Evolutionary conservation across 768 basidiomycete genomes (phyloP), one percentile per base, ranked within the genome.

Genomic region (Vararia minispora): DNA sequence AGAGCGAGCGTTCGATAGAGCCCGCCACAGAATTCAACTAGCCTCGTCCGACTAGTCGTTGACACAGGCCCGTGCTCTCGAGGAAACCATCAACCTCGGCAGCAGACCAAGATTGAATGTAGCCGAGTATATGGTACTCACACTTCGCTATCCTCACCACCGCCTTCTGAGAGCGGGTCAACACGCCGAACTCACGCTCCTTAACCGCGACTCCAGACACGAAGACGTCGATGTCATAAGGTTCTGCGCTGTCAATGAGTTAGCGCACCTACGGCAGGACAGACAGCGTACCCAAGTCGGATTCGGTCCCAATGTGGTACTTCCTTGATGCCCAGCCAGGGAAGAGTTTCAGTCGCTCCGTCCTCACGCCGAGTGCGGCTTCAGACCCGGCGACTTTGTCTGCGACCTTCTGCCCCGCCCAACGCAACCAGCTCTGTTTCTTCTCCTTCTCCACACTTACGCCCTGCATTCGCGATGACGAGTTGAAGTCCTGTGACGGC

Each of bases 121-220:
- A 23, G 26, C 4, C 11, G 14, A 32, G 18, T 37, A 22, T 37
- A 28, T 28, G 27, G 21, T 13, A 20, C 49, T 40, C 55, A 87
- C 88, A 66, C 68, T 79, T 86, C 8, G 89, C 90, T 24, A 91
- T 55, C 10, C 68, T 68, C 27, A 90, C 64, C 48, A 92, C 83
- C 1, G 84, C 74, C 11, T 72, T 68, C 43, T 90, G 87, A 1
- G 85, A 74, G 4, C 87, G 76, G 39, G 76, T 78, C 1, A 76
- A 69, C 30, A 66, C 60, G 37, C 78, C 78, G 2, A 73, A 65
- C 1, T 72, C 63, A 29, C 74, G 69, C 29, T 73, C 62, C 33
- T 65, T 72, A 12, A 76, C 66, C 0, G 81, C 86, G 47, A 76
- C 87, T 0, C 89, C 90, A 11, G 86, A 84, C 6, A 88, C 63